Conservation (phyloP, 1,284 basidiomycete species). For the Boletus chippewaensis region DNA sequence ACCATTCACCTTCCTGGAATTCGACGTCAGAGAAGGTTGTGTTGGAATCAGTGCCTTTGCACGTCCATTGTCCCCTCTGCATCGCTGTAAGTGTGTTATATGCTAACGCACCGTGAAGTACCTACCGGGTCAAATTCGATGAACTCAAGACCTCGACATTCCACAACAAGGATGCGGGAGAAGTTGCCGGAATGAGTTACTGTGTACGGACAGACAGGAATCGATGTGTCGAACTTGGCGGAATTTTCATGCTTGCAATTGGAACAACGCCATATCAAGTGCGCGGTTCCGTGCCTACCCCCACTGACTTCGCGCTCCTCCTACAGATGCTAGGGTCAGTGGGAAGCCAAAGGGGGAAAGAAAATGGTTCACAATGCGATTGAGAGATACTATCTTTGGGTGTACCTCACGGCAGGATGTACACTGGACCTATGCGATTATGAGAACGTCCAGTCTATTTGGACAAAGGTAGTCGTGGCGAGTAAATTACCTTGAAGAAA, state of each 20-base stretch:
- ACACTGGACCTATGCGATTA: constrained; percentile 59
- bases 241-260: constrained; percentile 73
- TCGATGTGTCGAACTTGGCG: constrained; percentile 63
- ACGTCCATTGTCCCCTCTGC: constrained; percentile 59
- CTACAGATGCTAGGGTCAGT: constrained; percentile 32
- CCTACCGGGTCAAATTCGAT: constrained; percentile 58
- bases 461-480: background rate
- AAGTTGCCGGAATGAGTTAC: constrained; percentile 52
- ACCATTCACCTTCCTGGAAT: constrained; percentile 63
- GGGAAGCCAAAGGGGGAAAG: background rate
- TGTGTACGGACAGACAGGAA: constrained; percentile 48
- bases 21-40: constrained; percentile 58
- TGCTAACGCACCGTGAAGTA: constrained; percentile 22
- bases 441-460: background rate
- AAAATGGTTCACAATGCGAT: constrained; percentile 47
- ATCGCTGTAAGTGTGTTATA: constrained; percentile 4
- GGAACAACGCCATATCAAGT: constrained; percentile 75
- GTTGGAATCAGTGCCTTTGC: constrained; percentile 49
- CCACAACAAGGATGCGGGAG: constrained; percentile 56
- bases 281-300: constrained; percentile 58
- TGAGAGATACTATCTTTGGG: constrained; percentile 61
- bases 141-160: constrained; percentile 77
- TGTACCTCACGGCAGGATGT: constrained; percentile 70
- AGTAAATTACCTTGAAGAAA: constrained; percentile 57
- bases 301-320: constrained; percentile 55